phyloP scores from a whole-genome alignment of 2,329 filamentous ascomycete species.

The Fusarium sp. region DNA sequence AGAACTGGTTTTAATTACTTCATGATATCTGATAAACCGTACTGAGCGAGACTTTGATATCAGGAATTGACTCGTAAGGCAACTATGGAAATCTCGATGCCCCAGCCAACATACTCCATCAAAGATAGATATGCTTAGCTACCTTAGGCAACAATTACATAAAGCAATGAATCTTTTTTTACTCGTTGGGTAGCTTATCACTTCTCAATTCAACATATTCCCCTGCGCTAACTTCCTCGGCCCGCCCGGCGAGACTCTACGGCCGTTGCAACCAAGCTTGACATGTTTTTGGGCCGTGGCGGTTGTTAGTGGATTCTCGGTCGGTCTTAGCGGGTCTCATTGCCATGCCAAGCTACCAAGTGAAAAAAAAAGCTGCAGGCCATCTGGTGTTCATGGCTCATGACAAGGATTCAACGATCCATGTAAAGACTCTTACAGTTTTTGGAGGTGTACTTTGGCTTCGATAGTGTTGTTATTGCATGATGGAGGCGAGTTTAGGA shows the following conservation, averaged over 20 bases:
- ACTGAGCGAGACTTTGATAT: neutral
- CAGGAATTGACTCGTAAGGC: neutral
- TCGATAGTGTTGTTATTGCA: neutral
- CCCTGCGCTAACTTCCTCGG: slow-evolving; percentile 37
- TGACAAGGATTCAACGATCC: slow-evolving; percentile 33
- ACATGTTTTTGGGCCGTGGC: slow-evolving; percentile 29
- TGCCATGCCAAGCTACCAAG: neutral
- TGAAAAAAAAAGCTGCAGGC: slow-evolving; percentile 29
- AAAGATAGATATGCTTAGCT: neutral
- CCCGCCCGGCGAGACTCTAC: slow-evolving; percentile 39
- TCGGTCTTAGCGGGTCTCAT: slow-evolving; percentile 28
- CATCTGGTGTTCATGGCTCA: slow-evolving; percentile 26
- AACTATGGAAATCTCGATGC: slow-evolving; percentile 9
- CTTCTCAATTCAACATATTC: slow-evolving; percentile 10
- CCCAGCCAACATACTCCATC: slow-evolving; percentile 4
- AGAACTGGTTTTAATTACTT: neutral
- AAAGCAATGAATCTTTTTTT: slow-evolving; percentile 24
- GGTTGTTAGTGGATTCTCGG: slow-evolving; percentile 35
- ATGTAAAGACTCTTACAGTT: slow-evolving; percentile 21
- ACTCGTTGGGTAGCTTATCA: slow-evolving; percentile 22
- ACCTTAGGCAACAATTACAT: slow-evolving; percentile 5
- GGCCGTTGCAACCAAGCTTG: slow-evolving; percentile 35
- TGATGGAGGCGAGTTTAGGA: neutral
- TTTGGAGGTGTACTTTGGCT: neutral
- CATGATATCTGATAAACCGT: neutral